Evolutionary conservation across 352 stramenopile species (phyloP).

Genomic region (Globisporangium cederbergense): DNA sequence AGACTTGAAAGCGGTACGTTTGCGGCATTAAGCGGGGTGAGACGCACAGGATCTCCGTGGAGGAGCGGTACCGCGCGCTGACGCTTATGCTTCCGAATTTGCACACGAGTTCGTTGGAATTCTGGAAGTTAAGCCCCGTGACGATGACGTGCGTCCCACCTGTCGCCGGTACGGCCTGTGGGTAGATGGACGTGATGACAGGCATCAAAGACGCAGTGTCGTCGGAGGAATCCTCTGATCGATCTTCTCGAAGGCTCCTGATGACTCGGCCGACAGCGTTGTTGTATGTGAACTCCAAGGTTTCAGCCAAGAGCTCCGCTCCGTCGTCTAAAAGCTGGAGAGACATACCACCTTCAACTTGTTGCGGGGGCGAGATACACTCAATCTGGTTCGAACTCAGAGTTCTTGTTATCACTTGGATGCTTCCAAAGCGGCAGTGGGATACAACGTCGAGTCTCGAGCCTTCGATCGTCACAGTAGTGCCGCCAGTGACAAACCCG

Average conservation of each 20-base stretch:
- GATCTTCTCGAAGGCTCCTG: neutral
- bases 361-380: slow-evolving; percentile 32
- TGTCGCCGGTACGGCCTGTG: slow-evolving; percentile 13
- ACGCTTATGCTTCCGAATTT: slow-evolving; percentile 69
- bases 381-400: slow-evolving; percentile 28
- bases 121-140: slow-evolving; percentile 68
- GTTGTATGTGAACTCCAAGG: slow-evolving; percentile 46
- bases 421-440: slow-evolving; percentile 69
- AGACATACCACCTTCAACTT: slow-evolving; percentile 28
- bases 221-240: neutral
- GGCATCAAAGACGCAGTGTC: slow-evolving; percentile 2
- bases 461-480: slow-evolving; percentile 41
- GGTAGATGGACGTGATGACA: slow-evolving; percentile 20
- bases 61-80: slow-evolving; percentile 45
- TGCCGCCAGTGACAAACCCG: slow-evolving; percentile 32
- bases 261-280: slow-evolving; percentile 16
- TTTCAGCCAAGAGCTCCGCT: slow-evolving; percentile 34
- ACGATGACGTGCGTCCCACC: slow-evolving; percentile 76
- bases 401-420: slow-evolving; percentile 23
- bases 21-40: slow-evolving; percentile 52
- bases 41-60: slow-evolving; percentile 49
- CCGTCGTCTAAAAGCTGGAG: slow-evolving; percentile 42
- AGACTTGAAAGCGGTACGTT: slow-evolving; percentile 69
- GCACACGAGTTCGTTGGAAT: slow-evolving; percentile 71
- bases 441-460: slow-evolving; percentile 48